Evolutionary conservation across 345 rosid species (phyloP).

Genomic region (Murraya paniculata): DNA sequence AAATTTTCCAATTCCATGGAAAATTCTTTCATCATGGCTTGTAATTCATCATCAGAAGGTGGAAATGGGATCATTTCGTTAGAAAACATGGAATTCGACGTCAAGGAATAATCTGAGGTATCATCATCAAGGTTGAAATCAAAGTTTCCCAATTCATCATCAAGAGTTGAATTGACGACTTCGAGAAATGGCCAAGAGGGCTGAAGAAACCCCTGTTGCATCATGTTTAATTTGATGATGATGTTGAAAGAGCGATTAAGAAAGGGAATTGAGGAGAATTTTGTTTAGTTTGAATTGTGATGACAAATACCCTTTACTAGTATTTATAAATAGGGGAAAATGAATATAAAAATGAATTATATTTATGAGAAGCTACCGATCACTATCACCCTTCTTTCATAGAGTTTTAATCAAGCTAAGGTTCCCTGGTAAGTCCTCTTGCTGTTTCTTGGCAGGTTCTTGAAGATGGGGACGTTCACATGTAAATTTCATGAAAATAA

Average conservation of each 20-base stretch:
- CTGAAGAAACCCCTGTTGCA: conserved; percentile 24
- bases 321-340: conserved; percentile 16
- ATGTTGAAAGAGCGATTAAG: background rate
- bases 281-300: background rate
- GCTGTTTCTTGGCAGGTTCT: conserved; percentile 32
- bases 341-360: background rate
- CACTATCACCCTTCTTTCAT: conserved; percentile 12
- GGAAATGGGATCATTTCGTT: conserved; percentile 15
- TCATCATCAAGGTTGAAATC: conserved; percentile 27
- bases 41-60: conserved; percentile 6
- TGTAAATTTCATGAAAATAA: background rate
- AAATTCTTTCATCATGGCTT: conserved; percentile 19
- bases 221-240: conserved; percentile 11
- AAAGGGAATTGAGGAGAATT: background rate
- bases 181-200: conserved; percentile 34
- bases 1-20: conserved; percentile 15
- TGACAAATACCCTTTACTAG: background rate
- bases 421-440: conserved; percentile 24
- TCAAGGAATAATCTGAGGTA: conserved; percentile 10
- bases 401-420: conserved; percentile 19
- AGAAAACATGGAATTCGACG: conserved; percentile 8
- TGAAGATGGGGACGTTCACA: background rate
- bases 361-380: conserved; percentile 4
- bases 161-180: conserved; percentile 18
- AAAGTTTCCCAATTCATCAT: conserved; percentile 17